phyloP scores from a whole-genome alignment of 2,329 filamentous ascomycete species.

The Aspergillus felis region DNA sequence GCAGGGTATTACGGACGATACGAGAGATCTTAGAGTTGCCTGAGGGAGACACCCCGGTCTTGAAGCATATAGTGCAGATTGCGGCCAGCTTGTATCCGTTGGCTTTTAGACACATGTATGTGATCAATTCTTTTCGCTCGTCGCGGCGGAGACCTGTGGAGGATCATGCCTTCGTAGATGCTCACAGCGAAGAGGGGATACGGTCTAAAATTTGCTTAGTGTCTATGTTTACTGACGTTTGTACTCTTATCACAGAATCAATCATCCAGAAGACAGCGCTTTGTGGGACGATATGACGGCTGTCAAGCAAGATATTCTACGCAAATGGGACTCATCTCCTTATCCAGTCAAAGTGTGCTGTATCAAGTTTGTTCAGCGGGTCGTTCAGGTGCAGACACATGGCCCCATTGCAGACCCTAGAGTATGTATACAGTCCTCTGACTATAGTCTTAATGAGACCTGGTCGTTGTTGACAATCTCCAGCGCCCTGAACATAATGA shows the following conservation, averaged over 20 bases:
- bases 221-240: slow-evolving; percentile 22
- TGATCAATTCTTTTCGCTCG: slow-evolving; percentile 36
- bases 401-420: slow-evolving; percentile 75
- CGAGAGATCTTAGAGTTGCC: slow-evolving; percentile 65
- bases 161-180: slow-evolving; percentile 18
- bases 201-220: slow-evolving; percentile 1
- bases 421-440: slow-evolving; percentile 51
- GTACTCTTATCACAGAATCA: slow-evolving; percentile 60
- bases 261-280: slow-evolving; percentile 74
- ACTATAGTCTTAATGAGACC: slow-evolving; percentile 1
- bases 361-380: slow-evolving; percentile 93
- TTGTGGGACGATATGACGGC: slow-evolving; percentile 84
- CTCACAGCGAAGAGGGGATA: background rate
- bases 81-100: slow-evolving; percentile 90
- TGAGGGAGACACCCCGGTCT: slow-evolving; percentile 72
- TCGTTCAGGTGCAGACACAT: slow-evolving; percentile 88
- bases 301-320: slow-evolving; percentile 85
- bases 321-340: slow-evolving; percentile 77
- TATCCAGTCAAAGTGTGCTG: slow-evolving; percentile 84
- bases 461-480: slow-evolving; percentile 8
- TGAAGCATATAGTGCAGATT: slow-evolving; percentile 83
- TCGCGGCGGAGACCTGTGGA: slow-evolving; percentile 3
- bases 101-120: slow-evolving; percentile 91
- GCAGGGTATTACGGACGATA: slow-evolving; percentile 74
- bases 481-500: slow-evolving; percentile 72